phyloP scores from a whole-genome alignment of 257 asterid genomes.

The Lycium barbarum region DNA sequence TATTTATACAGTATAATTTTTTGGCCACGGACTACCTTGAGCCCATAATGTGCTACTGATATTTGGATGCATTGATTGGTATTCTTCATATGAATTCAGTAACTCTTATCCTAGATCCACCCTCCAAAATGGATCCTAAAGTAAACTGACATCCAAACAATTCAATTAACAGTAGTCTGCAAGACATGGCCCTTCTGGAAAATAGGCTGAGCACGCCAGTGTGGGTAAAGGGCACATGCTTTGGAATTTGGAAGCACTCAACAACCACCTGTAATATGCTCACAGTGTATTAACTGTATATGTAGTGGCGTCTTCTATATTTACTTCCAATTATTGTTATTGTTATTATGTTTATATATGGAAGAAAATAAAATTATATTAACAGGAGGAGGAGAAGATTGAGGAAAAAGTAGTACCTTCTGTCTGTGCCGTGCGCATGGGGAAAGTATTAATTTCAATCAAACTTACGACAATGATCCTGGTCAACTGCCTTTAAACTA shows the following conservation, averaged over 20 bases:
- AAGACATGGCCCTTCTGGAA: conserved; percentile 26
- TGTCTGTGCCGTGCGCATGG: conserved; percentile 39
- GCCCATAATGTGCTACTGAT: no score
- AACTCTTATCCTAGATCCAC: not conserved
- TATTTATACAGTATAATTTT: no score
- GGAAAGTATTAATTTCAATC: conserved; percentile 35
- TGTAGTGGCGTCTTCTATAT: not conserved
- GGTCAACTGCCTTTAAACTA: conserved; percentile 47
- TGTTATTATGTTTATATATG: not conserved
- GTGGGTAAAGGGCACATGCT: conserved; percentile 30
- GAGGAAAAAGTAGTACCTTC: conserved; percentile 37
- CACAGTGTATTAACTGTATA: not conserved
- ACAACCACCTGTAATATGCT: conserved; percentile 29
- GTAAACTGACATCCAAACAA: not conserved
- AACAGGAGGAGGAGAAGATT: conserved; percentile 31
- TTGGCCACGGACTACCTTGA: no score
- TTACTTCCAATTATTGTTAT: not conserved
- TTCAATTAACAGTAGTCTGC: not conserved
- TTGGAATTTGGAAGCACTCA: conserved; percentile 33
- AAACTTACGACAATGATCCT: conserved; percentile 44
- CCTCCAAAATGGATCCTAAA: not conserved
- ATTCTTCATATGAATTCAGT: no score
- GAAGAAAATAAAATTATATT: not conserved
- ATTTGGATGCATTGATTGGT: not conserved
- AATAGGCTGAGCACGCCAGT: conserved; percentile 12